Percentiles rank a stretch among this genome's conserved stretches.
Conservation (phyloP, 768 basidiomycete species). For the Dioszegia crocea region DNA sequence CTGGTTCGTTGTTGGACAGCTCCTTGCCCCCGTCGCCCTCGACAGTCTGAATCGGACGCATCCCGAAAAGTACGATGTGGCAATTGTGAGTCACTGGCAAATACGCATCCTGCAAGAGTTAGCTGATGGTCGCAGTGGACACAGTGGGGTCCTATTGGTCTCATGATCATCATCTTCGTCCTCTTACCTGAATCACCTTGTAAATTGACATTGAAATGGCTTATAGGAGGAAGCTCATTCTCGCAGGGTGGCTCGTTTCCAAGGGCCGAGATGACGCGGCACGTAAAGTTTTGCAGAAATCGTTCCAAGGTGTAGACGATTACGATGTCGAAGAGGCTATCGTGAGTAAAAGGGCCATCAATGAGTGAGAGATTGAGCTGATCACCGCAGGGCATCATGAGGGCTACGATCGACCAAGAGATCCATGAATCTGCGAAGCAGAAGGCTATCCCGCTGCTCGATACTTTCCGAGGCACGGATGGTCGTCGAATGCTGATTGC, state of each 20-base stretch:
- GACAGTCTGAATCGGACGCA: not conserved
- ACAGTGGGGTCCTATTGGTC: constrained; percentile 16
- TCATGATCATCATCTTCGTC: constrained; percentile 16
- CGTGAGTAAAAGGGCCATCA: too few relatives aligned
- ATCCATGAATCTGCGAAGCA: too few relatives aligned
- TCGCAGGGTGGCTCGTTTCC: constrained; percentile 24
- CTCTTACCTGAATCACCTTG: constrained; percentile 27
- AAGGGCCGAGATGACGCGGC: constrained; percentile 6
- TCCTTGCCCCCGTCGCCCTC: not conserved
- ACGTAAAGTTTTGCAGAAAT: not conserved
- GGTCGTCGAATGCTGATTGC: constrained; percentile 14
- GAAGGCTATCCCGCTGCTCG: not conserved
- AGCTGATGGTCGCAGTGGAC: too few relatives aligned
- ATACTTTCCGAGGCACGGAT: constrained; percentile 12
- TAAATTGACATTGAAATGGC: too few relatives aligned
- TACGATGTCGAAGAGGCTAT: constrained; percentile 17
- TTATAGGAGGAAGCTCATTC: too few relatives aligned
- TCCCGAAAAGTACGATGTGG: constrained; percentile 15
- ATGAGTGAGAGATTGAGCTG: too few relatives aligned
- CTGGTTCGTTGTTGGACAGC: not conserved
- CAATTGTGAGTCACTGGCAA: constrained; percentile 23
- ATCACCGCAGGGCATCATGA: too few relatives aligned
- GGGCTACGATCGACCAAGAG: constrained; percentile 4
- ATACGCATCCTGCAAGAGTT: too few relatives aligned
- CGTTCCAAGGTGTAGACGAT: constrained; percentile 14